A percentile compares a stretch with the other conserved stretches of the same genome.
Conservation (phyloP, 2,329 filamentous ascomycete species). For the Ophiostoma quercus region DNA sequence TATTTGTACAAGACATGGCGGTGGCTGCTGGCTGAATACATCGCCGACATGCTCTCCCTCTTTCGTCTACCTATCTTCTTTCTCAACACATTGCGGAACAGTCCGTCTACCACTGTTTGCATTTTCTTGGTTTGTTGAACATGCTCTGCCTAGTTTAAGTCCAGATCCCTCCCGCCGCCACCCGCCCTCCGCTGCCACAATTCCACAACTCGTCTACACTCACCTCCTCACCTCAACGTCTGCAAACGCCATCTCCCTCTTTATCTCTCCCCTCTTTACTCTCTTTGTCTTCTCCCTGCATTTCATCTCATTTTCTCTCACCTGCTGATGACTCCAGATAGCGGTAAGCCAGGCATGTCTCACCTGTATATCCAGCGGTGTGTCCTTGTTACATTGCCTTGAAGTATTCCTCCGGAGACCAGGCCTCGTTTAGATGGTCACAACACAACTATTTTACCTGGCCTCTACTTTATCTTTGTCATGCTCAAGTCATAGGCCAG, state of each 20-base stretch:
- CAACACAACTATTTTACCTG: background rate
- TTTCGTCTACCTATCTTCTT: background rate
- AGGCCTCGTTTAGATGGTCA: background rate
- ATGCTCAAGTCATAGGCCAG: background rate
- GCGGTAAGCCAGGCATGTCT: constrained; percentile 2
- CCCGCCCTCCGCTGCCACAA: background rate
- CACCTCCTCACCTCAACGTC: background rate
- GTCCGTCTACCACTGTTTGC: background rate
- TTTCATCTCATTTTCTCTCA: background rate
- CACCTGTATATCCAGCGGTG: background rate
- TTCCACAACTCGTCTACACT: background rate
- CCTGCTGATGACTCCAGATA: background rate
- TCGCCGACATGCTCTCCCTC: background rate
- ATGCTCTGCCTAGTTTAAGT: background rate
- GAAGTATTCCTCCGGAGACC: constrained; percentile 1
- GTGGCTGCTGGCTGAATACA: background rate
- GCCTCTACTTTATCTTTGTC: background rate
- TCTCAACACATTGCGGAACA: background rate
- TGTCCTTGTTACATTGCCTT: background rate
- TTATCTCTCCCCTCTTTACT: background rate
- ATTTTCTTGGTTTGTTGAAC: background rate
- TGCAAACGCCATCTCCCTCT: background rate
- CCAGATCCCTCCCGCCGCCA: background rate
- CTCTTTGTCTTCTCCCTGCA: background rate
- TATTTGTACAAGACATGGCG: background rate